Base-by-base conservation (phyloP, 139 green algal genomes). In the Chlamydomonas urium region DNA sequence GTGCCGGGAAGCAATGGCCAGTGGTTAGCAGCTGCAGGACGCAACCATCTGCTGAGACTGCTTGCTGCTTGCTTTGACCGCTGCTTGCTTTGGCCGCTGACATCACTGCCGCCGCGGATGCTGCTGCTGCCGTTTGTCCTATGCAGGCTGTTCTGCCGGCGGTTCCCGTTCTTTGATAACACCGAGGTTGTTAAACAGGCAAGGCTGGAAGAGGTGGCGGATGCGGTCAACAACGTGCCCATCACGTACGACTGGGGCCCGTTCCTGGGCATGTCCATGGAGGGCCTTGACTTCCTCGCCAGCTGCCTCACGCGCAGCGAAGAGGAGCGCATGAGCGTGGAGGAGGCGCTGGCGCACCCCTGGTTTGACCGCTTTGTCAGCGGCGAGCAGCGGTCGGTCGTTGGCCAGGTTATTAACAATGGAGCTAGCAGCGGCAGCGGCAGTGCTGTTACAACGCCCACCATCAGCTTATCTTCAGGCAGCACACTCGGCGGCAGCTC, bases 51-150 rank as follows among this genome's bases (percentile, higher is more conserved):
- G n/a, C n/a, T n/a, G n/a, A n/a, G n/a, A n/a, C n/a, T n/a, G n/a
- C n/a, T n/a, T n/a, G n/a, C n/a, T n/a, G n/a, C 42, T 24, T 8
- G 10, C 14, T 24, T 50, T 50, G 10, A 50, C 42, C 42, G 42
- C 10, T 14, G 42, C 10, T 50, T 50, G 14, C 31, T 86, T 88
- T 42, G 81, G 81, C 24, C 86, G 82, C 47, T 89, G 81, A 77
- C 34, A 59, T 28, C 79, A 68, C 42, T 14, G 10, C 42, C 10
- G 42, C 42, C 14, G 42, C 14, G 42, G 10, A 50, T 24, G 14
- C 8, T 8, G 10, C 42, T 24, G 42, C 3, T 58, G 3, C 35
- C 36, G 3, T 56, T 58, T 33, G 21, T 48, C 17, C 3, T 56
- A n/a, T 29, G 32, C 35, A 69, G 47, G 53, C 60, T 71, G 10